Base-by-base conservation (phyloP, 352 stramenopile genomes). In the Phytophthora ohioensis region DNA sequence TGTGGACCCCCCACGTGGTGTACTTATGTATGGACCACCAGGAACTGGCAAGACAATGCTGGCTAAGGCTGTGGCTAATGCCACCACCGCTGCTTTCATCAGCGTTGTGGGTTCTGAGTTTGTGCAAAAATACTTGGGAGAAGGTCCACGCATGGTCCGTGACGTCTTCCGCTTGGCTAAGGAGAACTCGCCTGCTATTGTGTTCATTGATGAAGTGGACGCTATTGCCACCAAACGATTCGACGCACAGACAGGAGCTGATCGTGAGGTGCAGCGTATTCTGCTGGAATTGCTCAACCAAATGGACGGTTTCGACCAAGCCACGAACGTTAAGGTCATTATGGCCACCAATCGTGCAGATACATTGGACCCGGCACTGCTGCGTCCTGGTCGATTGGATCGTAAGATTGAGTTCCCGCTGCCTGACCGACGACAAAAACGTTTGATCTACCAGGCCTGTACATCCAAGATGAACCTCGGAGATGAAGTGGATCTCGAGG, bases 121-220 rank as follows among this genome's bases (percentile, higher is more conserved):
- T 79, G 98, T 99, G 51, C 98, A 99, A 79, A 99, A 99, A 84
- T 99, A 99, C 73, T 75, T 99, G 11, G 92, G 92, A 21, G 98
- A 99, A 85, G 98, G 98, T n/a, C 98, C 98, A 49, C 97, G 98
- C 46, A 99, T 99, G 98, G 98, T 99, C 57, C 96, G 98, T 57
- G 98, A 99, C 79, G 98, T 99, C n/a, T 99, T 99, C 81, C 95
- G 98, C 6, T 90, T 99, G 17, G 98, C 98, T 41, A 97, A 98
- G 64, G 98, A 99, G 79, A 99, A 99, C 82, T 97, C 97, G 43
- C 98, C 98, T 8, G 97, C 94, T 60, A 99, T 99, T 64, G 94
- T 99, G 46, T 99, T 99, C 79, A 99, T 99, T 71, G 98, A 99
- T 81, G 98, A 99, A 79, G 98, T 99, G 55, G 98, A 99, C 76